phyloP scores from a whole-genome alignment of 1,284 basidiomycete species.

The Lignosus rhinocerotis region DNA sequence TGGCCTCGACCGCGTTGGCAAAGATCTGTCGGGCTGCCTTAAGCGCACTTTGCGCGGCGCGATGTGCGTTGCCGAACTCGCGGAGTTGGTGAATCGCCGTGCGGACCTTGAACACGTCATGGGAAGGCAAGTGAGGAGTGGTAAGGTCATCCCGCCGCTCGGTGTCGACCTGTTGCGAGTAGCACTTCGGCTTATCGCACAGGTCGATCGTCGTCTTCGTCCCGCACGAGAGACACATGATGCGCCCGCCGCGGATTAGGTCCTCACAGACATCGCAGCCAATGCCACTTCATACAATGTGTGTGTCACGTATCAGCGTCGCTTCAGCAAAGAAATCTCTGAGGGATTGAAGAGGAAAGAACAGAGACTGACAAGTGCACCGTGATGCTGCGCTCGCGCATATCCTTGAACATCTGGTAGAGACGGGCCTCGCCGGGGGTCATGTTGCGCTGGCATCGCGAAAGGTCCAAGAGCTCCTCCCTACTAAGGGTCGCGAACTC shows the following conservation, averaged over 20 bases:
- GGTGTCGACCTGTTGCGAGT: neutral
- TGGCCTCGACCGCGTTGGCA: neutral
- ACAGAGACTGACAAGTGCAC: neutral
- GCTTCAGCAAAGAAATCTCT: neutral
- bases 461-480: neutral
- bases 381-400: neutral
- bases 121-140: constrained; percentile 1
- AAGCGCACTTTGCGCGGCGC: neutral
- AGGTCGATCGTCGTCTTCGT: constrained; percentile 1
- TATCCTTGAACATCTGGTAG: neutral
- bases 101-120: constrained; percentile 6
- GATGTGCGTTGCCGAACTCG: constrained; percentile 1
- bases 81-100: neutral
- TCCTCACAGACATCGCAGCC: constrained; percentile 2
- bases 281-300: neutral
- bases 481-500: neutral
- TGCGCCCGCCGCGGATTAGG: neutral
- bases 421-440: neutral
- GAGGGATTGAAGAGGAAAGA: too few relatives aligned
- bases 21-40: neutral
- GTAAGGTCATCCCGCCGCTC: constrained; percentile 1
- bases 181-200: constrained; percentile 3
- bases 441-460: neutral
- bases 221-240: constrained; percentile 5
- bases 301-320: neutral